Conservation (phyloP, 192 early-diverging fungal genomes). For the Dissophora ornata region DNA sequence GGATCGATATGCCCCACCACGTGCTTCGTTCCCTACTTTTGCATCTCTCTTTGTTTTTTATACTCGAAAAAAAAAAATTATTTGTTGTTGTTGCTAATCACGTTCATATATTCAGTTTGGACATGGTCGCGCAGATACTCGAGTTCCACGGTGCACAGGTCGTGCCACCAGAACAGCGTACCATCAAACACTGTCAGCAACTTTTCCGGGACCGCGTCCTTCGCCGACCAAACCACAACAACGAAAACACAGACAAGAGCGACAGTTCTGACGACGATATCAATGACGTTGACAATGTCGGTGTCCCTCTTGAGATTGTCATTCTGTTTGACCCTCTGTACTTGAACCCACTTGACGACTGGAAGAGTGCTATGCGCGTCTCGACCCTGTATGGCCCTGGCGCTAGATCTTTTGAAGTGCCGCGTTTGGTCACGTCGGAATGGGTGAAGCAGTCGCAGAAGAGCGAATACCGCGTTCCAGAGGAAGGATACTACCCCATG, state of each 20-base stretch:
- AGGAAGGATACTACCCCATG: conserved; percentile 33
- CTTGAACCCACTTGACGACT: conserved; percentile 32
- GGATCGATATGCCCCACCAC: too few species aligned
- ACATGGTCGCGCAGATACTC: conserved; percentile 16
- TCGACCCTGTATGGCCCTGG: conserved; percentile 15
- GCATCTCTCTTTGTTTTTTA: neutral
- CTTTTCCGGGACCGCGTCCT: conserved; percentile 8
- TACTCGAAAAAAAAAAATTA: neutral
- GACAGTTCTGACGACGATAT: neutral
- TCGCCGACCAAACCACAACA: neutral
- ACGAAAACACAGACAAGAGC: neutral
- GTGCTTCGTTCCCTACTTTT: neutral
- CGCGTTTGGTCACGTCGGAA: conserved; percentile 35
- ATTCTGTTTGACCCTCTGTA: conserved; percentile 41
- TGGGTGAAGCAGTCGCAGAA: conserved; percentile 41
- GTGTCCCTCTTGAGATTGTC: conserved; percentile 15
- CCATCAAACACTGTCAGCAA: conserved; percentile 34
- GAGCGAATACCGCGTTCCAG: conserved; percentile 26
- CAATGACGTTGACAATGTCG: conserved; percentile 10
- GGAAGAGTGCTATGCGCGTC: conserved; percentile 31
- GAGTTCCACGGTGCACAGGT: conserved; percentile 31
- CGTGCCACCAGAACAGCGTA: conserved; percentile 32
- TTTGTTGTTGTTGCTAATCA: neutral
- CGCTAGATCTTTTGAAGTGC: conserved; percentile 20
- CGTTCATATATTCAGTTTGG: conserved; percentile 15